These are phyloP conservation scores for Termitomyces sp. DNA, from an alignment of 768 basidiomycete species.

Conservation along the genomic window DNA sequence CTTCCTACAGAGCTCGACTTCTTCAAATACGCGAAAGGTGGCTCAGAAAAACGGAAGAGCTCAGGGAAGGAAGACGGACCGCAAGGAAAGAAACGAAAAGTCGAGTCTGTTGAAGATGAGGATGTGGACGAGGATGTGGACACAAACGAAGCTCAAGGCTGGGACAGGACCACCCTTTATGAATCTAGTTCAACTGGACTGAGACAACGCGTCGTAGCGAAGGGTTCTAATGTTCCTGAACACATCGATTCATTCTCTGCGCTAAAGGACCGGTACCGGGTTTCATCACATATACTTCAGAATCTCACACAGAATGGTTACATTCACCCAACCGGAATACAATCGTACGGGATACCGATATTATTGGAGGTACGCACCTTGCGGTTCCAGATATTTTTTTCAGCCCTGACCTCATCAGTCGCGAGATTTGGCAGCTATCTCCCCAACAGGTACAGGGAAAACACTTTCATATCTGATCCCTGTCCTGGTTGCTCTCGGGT, in stretches of 20 bases:
- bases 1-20: slow-evolving; percentile 84
- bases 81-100: slow-evolving; percentile 28
- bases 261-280: slow-evolving; percentile 49
- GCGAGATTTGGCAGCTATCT: slow-evolving; percentile 88
- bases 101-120: slow-evolving; percentile 13
- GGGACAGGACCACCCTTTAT: slow-evolving; percentile 8
- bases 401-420: slow-evolving; percentile 31
- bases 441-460: slow-evolving; percentile 97
- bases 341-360: slow-evolving; percentile 75
- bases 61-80: slow-evolving; percentile 12
- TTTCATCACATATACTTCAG: slow-evolving; percentile 53
- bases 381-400: neutral
- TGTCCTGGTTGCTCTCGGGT: slow-evolving; percentile 53
- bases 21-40: slow-evolving; percentile 77
- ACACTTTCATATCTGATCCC: slow-evolving; percentile 91
- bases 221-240: slow-evolving; percentile 65
- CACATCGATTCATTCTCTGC: slow-evolving; percentile 53
- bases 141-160: slow-evolving; percentile 14
- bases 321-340: slow-evolving; percentile 71
- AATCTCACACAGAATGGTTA: slow-evolving; percentile 63
- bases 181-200: slow-evolving; percentile 21
- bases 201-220: slow-evolving; percentile 65
- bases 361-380: slow-evolving; percentile 57
- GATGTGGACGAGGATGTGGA: slow-evolving; percentile 25
- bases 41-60: slow-evolving; percentile 46